Evolutionary conservation across 345 rosid genomes (phyloP).

Genomic region (Euphorbia peplus): DNA sequence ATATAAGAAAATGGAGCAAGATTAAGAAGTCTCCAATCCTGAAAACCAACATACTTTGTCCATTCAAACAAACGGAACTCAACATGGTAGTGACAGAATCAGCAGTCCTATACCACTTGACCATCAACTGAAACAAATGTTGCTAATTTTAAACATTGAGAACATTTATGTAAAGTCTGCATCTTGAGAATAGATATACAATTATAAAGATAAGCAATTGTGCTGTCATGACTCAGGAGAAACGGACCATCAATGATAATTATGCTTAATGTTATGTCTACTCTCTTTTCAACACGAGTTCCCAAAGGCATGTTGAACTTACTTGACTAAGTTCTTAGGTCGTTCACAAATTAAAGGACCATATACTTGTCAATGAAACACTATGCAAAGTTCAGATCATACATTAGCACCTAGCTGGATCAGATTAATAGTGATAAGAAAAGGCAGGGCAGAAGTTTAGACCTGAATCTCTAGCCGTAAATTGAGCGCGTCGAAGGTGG

Average conservation of each 20-base stretch:
- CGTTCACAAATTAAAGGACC: not conserved
- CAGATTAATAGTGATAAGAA: not conserved
- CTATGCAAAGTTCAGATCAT: not conserved
- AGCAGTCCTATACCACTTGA: not conserved
- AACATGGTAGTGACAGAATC: not conserved
- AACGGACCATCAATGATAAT: not conserved
- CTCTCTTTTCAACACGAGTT: not conserved
- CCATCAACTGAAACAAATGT: not conserved
- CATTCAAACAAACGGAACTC: not conserved
- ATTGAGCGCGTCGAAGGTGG: slow-evolving; percentile 66
- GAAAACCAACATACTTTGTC: not conserved
- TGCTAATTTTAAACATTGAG: not conserved
- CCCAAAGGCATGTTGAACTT: not conserved
- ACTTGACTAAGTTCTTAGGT: not conserved
- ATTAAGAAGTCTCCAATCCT: not conserved
- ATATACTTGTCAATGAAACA: not conserved
- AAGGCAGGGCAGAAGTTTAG: slow-evolving; percentile 11
- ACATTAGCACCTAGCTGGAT: not conserved
- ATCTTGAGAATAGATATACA: not conserved
- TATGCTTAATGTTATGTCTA: not conserved
- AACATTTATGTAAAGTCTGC: not conserved
- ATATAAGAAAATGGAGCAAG: not conserved
- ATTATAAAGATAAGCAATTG: not conserved
- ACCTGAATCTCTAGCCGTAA: slow-evolving; percentile 77
- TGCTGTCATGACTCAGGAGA: not conserved